Percentiles rank a stretch among this genome's conserved stretches.
Conservation (phyloP, 2,329 filamentous ascomycete species). For the Ceratocystis ficicola region DNA sequence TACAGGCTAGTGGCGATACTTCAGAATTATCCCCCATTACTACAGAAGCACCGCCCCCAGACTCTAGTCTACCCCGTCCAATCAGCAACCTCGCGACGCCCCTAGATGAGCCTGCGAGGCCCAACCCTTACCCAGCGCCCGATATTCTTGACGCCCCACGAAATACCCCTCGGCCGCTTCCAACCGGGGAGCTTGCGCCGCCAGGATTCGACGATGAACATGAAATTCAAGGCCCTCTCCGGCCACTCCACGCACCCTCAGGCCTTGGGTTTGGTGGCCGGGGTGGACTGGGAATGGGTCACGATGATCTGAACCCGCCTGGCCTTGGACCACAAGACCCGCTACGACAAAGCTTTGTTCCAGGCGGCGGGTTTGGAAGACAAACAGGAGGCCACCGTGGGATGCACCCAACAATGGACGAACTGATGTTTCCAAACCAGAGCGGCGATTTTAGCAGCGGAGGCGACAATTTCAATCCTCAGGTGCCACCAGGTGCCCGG, state of each 20-base stretch:
- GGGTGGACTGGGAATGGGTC: constrained; percentile 59
- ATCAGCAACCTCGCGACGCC: constrained; percentile 51
- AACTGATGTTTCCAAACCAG: constrained; percentile 90
- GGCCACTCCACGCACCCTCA: constrained; percentile 25
- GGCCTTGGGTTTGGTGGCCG: constrained; percentile 31
- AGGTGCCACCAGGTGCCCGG: constrained; percentile 74
- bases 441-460: constrained; percentile 42
- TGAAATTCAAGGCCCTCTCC: constrained; percentile 59
- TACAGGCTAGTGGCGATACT: constrained; percentile 69
- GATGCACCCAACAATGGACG: constrained; percentile 94
- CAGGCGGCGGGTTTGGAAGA: constrained; percentile 40
- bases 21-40: constrained; percentile 5
- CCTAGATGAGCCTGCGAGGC: constrained; percentile 32
- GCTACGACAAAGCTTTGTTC: constrained; percentile 53
- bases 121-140: constrained; percentile 33
- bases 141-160: constrained; percentile 13
- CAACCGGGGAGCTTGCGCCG: constrained; percentile 63
- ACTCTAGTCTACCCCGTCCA: constrained; percentile 33
- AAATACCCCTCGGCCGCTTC: constrained; percentile 38
- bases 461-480: constrained; percentile 38
- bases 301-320: constrained; percentile 77
- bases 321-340: constrained; percentile 79
- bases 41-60: not conserved
- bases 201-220: constrained; percentile 91
- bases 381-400: constrained; percentile 41